Conservation (phyloP, 2,329 filamentous ascomycete species). For the Clarireedia sp. region DNA sequence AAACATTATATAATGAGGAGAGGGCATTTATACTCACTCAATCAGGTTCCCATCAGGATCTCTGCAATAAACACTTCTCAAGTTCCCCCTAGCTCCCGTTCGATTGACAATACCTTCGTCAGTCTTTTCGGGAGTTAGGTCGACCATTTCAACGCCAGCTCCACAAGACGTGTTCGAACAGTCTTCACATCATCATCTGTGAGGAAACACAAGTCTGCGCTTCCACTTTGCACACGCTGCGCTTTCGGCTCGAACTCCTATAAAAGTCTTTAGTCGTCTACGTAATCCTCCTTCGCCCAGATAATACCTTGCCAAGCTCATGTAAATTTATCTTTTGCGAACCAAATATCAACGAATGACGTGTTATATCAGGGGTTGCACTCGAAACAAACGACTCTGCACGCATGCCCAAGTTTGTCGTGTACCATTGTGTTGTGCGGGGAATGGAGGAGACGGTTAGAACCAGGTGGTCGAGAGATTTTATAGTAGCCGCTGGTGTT, state of each 20-base stretch:
- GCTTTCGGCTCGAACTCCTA: slow-evolving; percentile 54
- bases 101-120: slow-evolving; percentile 45
- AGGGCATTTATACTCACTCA: slow-evolving; percentile 36
- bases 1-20: neutral
- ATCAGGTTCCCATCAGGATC: slow-evolving; percentile 56
- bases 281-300: neutral
- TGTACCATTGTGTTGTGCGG: slow-evolving; percentile 47
- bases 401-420: slow-evolving; percentile 47
- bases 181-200: slow-evolving; percentile 42
- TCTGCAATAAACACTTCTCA: slow-evolving; percentile 51
- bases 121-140: slow-evolving; percentile 18
- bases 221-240: slow-evolving; percentile 43
- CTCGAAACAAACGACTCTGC: slow-evolving; percentile 42
- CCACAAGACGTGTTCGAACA: slow-evolving; percentile 36
- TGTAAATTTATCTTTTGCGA: slow-evolving; percentile 56
- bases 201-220: slow-evolving; percentile 53
- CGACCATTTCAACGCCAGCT: slow-evolving; percentile 39
- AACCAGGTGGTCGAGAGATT: slow-evolving; percentile 49
- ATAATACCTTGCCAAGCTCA: slow-evolving; percentile 37
- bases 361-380: slow-evolving; percentile 30
- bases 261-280: neutral
- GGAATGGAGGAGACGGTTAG: slow-evolving; percentile 47
- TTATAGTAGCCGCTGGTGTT: slow-evolving; percentile 17
- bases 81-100: slow-evolving; percentile 46
- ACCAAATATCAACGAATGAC: slow-evolving; percentile 50